phyloP scores from a whole-genome alignment of 345 rosid genomes.

The Garcia nutans region DNA sequence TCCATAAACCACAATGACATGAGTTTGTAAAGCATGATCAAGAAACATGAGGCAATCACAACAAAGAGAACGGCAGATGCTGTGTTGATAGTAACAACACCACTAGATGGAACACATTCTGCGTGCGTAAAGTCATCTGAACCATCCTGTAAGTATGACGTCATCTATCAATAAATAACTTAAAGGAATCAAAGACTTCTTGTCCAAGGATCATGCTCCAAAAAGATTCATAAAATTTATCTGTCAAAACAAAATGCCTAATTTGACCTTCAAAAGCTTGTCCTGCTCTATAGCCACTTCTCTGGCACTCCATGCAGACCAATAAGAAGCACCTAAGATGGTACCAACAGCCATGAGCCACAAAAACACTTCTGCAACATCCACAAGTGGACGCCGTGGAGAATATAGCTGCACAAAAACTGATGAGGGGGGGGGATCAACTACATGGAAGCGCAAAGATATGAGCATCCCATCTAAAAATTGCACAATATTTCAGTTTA shows the following conservation, averaged over 20 bases:
- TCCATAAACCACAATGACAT: constrained; percentile 95
- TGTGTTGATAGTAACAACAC: constrained; percentile 71
- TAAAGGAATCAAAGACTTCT: constrained; percentile 6
- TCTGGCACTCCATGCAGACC: constrained; percentile 94
- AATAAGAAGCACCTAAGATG: constrained; percentile 82
- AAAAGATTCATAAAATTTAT: not conserved
- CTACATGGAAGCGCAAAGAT: constrained; percentile 5
- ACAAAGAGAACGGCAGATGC: constrained; percentile 78
- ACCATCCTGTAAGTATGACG: constrained; percentile 59
- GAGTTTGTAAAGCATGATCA: constrained; percentile 94
- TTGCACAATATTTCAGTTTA: constrained; percentile 1
- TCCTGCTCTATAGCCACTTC: constrained; percentile 90
- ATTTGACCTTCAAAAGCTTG: constrained; percentile 75
- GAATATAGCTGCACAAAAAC: constrained; percentile 87
- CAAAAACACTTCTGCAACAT: constrained; percentile 93
- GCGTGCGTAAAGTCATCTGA: constrained; percentile 49
- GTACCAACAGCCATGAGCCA: constrained; percentile 99
- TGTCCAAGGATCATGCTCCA: not conserved
- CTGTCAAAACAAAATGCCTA: not conserved
- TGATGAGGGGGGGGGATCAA: constrained; percentile 35
- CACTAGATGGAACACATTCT: constrained; percentile 53
- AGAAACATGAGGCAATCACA: constrained; percentile 90
- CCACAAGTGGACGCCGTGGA: constrained; percentile 84
- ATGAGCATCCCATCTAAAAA: constrained; percentile 17
- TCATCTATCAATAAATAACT: not conserved